Evolutionary conservation across 495 filamentous ascomycete species (phyloP).

Genomic region (Beverwykella pulmonaria): DNA sequence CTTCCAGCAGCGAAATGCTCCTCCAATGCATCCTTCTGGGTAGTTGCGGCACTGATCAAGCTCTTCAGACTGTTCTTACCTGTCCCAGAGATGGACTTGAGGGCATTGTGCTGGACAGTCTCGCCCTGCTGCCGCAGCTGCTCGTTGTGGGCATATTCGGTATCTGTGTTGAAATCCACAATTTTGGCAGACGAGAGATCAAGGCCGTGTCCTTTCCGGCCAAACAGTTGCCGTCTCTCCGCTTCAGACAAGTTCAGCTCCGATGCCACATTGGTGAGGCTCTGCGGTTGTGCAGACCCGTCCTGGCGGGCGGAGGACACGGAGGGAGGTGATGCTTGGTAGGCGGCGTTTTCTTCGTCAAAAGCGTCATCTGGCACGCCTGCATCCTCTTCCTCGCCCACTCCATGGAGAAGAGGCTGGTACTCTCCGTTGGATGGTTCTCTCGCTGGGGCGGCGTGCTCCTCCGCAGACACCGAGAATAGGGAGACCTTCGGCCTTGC

Average conservation of each 20-base stretch:
- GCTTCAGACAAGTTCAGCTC: slow-evolving; percentile 74
- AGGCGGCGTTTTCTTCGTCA: neutral
- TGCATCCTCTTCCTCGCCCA: slow-evolving; percentile 26
- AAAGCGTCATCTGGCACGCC: slow-evolving; percentile 17
- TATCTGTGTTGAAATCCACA: slow-evolving; percentile 81
- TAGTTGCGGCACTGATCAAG: slow-evolving; percentile 77
- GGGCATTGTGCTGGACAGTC: slow-evolving; percentile 72
- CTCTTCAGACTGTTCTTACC: slow-evolving; percentile 88
- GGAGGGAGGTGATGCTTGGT: slow-evolving; percentile 1
- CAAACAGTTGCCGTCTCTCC: slow-evolving; percentile 79
- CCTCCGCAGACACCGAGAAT: slow-evolving; percentile 58
- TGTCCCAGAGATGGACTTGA: slow-evolving; percentile 73
- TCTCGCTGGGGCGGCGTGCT: slow-evolving; percentile 13
- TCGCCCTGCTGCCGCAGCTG: slow-evolving; percentile 67
- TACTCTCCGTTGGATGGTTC: slow-evolving; percentile 49
- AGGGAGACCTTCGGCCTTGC: slow-evolving; percentile 56
- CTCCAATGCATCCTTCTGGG: slow-evolving; percentile 80
- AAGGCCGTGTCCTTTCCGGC: slow-evolving; percentile 55
- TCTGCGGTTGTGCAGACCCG: slow-evolving; percentile 42
- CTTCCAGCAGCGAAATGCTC: slow-evolving; percentile 80
- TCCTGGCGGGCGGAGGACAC: neutral
- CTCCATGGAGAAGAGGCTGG: slow-evolving; percentile 32
- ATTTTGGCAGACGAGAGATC: slow-evolving; percentile 51
- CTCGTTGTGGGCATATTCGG: slow-evolving; percentile 83
- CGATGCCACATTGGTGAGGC: slow-evolving; percentile 66